Percentiles rank a stretch among this genome's conserved stretches.
Evolutionary conservation across 2,329 filamentous ascomycete species (phyloP).

Genomic region (Aureobasidium pullulans): DNA sequence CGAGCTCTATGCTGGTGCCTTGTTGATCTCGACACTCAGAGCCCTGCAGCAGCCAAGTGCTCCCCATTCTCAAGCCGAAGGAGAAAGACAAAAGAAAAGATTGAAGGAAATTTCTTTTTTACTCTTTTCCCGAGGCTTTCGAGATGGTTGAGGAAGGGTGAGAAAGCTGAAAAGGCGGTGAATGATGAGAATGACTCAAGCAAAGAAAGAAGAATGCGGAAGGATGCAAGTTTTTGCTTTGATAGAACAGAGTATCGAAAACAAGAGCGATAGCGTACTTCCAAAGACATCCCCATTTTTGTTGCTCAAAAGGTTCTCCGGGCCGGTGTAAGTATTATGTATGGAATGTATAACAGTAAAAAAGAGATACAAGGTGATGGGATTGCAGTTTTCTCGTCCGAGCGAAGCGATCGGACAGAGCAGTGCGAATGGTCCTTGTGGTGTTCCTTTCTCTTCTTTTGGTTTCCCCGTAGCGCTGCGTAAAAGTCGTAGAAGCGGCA

Average conservation of each 20-base stretch:
- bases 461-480: neutral
- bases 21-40: neutral
- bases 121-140: neutral
- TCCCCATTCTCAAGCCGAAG: too few species aligned
- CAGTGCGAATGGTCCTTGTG: neutral
- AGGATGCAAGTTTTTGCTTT: neutral
- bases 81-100: neutral
- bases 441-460: slow-evolving; percentile 1
- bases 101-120: neutral
- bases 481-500: slow-evolving; percentile 4
- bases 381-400: neutral
- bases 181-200: neutral
- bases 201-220: neutral
- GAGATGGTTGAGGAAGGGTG: neutral
- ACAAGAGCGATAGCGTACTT: neutral
- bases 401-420: neutral
- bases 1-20: neutral
- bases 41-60: too few species aligned
- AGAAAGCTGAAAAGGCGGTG: neutral
- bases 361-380: slow-evolving; percentile 7
- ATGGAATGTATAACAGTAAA: slow-evolving; percentile 11
- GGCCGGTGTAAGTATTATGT: slow-evolving; percentile 11
- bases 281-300: slow-evolving; percentile 5
- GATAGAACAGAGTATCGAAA: slow-evolving; percentile 2
- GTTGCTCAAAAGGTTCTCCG: neutral